A percentile compares a stretch with the other conserved stretches of the same genome.
Conservation (phyloP, 306 rosid genomes). For the Gleditsia sinensis region DNA sequence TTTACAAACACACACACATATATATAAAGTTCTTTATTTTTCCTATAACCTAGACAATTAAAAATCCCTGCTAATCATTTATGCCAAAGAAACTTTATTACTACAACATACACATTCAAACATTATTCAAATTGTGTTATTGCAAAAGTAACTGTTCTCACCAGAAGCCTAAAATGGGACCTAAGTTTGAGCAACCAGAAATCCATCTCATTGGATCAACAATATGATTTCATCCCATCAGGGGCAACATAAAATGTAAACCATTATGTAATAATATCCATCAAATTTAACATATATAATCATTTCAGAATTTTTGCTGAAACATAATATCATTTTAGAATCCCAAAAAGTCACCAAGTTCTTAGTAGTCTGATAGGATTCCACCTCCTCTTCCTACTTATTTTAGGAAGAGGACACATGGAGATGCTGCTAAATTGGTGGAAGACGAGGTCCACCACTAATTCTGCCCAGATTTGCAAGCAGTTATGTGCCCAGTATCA, state of each 20-base stretch:
- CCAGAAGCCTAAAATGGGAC: neutral
- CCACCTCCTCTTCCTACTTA: no score
- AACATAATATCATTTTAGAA: constrained; percentile 14
- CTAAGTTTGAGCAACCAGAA: neutral
- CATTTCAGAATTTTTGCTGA: neutral
- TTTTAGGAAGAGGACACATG: no score
- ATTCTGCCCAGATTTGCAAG: no score
- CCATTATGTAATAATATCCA: neutral
- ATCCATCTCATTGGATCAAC: neutral
- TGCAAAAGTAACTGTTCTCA: neutral
- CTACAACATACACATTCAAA: neutral
- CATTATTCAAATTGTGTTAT: neutral
- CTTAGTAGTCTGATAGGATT: no score
- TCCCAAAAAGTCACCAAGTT: neutral
- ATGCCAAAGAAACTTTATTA: neutral
- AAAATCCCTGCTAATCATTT: neutral
- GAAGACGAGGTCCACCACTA: no score
- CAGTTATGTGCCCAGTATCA: no score
- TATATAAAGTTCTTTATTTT: no score
- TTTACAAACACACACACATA: no score
- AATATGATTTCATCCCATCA: neutral
- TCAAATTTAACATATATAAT: neutral
- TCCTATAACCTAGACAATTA: neutral
- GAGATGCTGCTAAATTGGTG: no score
- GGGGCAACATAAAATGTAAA: neutral